phyloP scores from a whole-genome alignment of 2,329 filamentous ascomycete genomes.

The Venturia asperata region DNA sequence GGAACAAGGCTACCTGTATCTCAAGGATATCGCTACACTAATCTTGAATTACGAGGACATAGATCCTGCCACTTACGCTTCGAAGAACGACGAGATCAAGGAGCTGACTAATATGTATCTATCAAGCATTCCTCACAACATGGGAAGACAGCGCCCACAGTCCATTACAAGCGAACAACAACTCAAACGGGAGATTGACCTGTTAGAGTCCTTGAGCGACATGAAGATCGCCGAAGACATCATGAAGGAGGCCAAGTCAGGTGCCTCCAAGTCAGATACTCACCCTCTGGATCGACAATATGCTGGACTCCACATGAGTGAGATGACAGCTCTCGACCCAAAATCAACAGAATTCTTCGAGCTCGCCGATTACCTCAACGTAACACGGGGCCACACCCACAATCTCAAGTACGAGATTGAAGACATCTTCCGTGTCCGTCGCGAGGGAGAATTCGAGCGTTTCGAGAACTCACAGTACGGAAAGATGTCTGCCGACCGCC shows the following conservation, averaged over 20 bases:
- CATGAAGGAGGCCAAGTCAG: slow-evolving; percentile 58
- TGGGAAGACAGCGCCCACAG: slow-evolving; percentile 66
- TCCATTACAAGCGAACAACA: slow-evolving; percentile 50
- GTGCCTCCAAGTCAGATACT: slow-evolving; percentile 40
- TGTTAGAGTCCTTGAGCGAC: slow-evolving; percentile 73
- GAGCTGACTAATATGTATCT: slow-evolving; percentile 71
- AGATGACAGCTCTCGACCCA: slow-evolving; percentile 64
- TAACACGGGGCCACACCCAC: slow-evolving; percentile 63
- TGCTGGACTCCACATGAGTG: slow-evolving; percentile 60
- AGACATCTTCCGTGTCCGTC: slow-evolving; percentile 77
- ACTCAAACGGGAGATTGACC: slow-evolving; percentile 69
- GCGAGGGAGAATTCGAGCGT: slow-evolving; percentile 62
- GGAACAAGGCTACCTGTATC: slow-evolving; percentile 62
- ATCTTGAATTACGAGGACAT: slow-evolving; percentile 1
- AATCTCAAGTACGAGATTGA: slow-evolving; percentile 52
- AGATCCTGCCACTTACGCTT: slow-evolving; percentile 26
- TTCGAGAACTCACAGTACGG: slow-evolving; percentile 54
- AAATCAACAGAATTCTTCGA: slow-evolving; percentile 56
- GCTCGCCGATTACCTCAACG: slow-evolving; percentile 59
- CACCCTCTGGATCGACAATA: slow-evolving; percentile 68
- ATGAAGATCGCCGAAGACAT: slow-evolving; percentile 78
- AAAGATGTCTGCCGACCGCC: slow-evolving; percentile 54
- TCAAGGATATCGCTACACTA: slow-evolving; percentile 47
- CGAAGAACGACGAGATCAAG: slow-evolving; percentile 44
- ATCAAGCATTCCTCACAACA: slow-evolving; percentile 72